Percentiles rank a stretch among this genome's conserved stretches.
These are phyloP conservation scores for Caulochytrium protostelioides DNA, from an alignment of 371 early-diverging fungal species.

Conservation along the genomic window DNA sequence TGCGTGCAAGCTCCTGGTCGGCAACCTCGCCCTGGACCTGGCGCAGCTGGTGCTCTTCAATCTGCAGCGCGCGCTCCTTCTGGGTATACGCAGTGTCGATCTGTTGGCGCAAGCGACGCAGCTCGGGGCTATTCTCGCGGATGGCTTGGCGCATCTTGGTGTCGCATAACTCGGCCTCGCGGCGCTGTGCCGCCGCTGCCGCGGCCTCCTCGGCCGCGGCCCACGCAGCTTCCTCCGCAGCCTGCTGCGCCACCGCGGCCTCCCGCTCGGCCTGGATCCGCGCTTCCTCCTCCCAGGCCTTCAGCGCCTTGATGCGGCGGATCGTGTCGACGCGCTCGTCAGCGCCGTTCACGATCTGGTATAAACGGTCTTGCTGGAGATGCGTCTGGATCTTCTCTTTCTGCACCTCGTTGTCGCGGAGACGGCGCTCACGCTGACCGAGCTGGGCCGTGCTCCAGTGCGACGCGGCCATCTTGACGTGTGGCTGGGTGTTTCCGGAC, in stretches of 20 bases:
- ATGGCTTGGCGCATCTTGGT: slow-evolving; percentile 23
- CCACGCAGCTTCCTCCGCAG: slow-evolving; percentile 5
- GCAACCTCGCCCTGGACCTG: slow-evolving; percentile 7
- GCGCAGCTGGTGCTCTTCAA: slow-evolving; percentile 16
- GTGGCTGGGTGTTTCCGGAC: no score
- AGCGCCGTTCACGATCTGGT: slow-evolving; percentile 9
- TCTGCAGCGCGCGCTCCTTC: slow-evolving; percentile 24
- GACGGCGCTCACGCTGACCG: slow-evolving; percentile 13
- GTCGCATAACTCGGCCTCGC: slow-evolving; percentile 7
- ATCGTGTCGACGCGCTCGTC: slow-evolving; percentile 20
- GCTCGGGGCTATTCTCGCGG: slow-evolving; percentile 20
- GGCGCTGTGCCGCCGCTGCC: slow-evolving; percentile 3
- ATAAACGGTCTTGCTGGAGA: slow-evolving; percentile 13
- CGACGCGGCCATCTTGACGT: no score
- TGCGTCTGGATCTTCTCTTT: slow-evolving; percentile 17
- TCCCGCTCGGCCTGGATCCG: slow-evolving; percentile 2
- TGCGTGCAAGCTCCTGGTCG: not conserved
- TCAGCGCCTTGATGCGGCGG: slow-evolving; percentile 10
- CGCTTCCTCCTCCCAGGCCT: slow-evolving; percentile 10
- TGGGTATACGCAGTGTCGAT: slow-evolving; percentile 28
- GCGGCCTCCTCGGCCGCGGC: slow-evolving; percentile 6
- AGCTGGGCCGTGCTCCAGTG: no score
- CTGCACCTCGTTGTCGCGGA: slow-evolving; percentile 11
- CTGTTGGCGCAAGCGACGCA: slow-evolving; percentile 24
- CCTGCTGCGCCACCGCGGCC: slow-evolving; percentile 2